Conservation (phyloP, 2,329 filamentous ascomycete species). For the Clonostachys solani region DNA sequence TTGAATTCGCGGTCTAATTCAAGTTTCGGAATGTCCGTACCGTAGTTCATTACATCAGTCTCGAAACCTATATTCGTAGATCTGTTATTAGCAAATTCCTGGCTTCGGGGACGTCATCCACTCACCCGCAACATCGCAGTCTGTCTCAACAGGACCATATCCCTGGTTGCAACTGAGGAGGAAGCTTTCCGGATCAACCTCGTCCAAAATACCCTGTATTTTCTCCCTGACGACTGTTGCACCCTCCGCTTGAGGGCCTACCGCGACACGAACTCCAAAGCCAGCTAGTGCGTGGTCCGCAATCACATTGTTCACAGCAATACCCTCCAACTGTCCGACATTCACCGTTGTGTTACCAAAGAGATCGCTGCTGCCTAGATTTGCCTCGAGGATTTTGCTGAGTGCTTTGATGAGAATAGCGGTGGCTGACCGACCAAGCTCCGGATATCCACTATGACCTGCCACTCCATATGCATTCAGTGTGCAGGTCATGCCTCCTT, state of each 20-base stretch:
- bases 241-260: slow-evolving; percentile 60
- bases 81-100: neutral
- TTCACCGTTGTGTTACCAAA: slow-evolving; percentile 91
- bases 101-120: neutral
- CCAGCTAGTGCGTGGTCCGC: slow-evolving; percentile 67
- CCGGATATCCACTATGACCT: slow-evolving; percentile 89
- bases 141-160: slow-evolving; percentile 74
- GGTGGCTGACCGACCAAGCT: slow-evolving; percentile 82
- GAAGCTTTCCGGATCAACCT: slow-evolving; percentile 53
- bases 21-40: slow-evolving; percentile 83
- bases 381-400: slow-evolving; percentile 58
- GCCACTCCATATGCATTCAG: slow-evolving; percentile 68
- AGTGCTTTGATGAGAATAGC: slow-evolving; percentile 75
- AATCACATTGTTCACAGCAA: slow-evolving; percentile 86
- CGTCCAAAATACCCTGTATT: slow-evolving; percentile 50
- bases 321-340: slow-evolving; percentile 72
- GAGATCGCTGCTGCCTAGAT: slow-evolving; percentile 70
- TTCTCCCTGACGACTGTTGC: slow-evolving; percentile 48
- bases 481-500: slow-evolving; percentile 70
- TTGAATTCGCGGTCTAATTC: slow-evolving; percentile 53
- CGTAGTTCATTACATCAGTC: slow-evolving; percentile 83
- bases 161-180: slow-evolving; percentile 59
- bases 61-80: slow-evolving; percentile 58
- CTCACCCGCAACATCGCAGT: slow-evolving; percentile 74
- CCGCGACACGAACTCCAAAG: slow-evolving; percentile 74